Conservation (phyloP, 495 filamentous ascomycete species). For the Cercophora sp. region DNA sequence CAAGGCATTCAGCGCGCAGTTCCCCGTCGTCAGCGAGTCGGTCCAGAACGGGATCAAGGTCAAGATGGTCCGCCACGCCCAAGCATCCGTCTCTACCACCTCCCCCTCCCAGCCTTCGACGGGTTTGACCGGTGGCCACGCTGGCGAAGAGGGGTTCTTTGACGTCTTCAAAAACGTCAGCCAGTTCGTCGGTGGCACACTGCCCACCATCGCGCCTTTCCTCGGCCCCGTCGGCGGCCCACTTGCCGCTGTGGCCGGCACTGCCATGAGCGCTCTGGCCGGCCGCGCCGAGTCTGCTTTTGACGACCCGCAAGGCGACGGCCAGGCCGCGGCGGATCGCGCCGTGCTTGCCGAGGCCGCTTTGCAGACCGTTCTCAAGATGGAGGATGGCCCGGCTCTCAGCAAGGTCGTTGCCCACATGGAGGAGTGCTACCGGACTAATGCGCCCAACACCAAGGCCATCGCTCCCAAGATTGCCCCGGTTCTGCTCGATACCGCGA, state of each 20-base stretch:
- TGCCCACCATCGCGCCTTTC: conserved; percentile 16
- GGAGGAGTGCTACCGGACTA: conserved; percentile 5
- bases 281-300: conserved; percentile 18
- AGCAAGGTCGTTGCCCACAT: conserved; percentile 15
- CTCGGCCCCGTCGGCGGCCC: conserved; percentile 28
- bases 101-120: background rate
- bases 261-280: conserved; percentile 22
- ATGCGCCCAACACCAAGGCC: conserved; percentile 12
- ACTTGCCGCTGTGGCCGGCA: conserved; percentile 15
- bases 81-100: background rate
- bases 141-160: conserved; percentile 22
- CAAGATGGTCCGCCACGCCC: conserved; percentile 12
- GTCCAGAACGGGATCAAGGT: conserved; percentile 14
- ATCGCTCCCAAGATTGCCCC: conserved; percentile 13
- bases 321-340: conserved; percentile 11
- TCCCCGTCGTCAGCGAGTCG: background rate
- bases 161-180: conserved; percentile 20
- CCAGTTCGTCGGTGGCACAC: conserved; percentile 1
- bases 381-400: conserved; percentile 5
- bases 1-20: conserved; percentile 9
- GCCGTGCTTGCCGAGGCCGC: conserved; percentile 23
- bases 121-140: background rate
- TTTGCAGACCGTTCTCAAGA: conserved; percentile 19
- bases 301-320: background rate
- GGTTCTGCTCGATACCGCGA: conserved; percentile 18